Evolutionary conservation across 345 rosid genomes (phyloP).

Genomic region (Laguncularia racemosa): DNA sequence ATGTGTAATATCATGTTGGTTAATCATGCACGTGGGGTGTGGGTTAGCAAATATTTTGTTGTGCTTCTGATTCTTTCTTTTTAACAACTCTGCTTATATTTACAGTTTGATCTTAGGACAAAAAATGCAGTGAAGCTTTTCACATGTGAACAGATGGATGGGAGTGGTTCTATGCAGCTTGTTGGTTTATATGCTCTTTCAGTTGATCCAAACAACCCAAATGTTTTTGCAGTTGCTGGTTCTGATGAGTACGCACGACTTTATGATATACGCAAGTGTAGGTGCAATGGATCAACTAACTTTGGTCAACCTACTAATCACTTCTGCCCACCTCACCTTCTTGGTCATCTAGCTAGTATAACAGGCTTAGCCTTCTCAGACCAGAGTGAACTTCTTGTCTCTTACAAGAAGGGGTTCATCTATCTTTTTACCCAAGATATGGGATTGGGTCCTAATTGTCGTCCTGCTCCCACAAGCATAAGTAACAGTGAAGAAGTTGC

Average conservation of each 20-base stretch:
- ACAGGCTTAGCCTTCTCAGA: conserved; percentile 89
- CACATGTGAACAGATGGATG: conserved; percentile 41
- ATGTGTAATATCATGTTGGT: no score
- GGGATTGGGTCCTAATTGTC: conserved; percentile 66
- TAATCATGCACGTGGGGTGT: no score
- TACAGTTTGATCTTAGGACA: conserved; percentile 87
- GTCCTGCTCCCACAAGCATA: conserved; percentile 7
- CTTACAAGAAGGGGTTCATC: conserved; percentile 68
- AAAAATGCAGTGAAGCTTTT: conserved; percentile 55
- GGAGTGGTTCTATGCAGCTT: conserved; percentile 27
- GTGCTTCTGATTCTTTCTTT: no score
- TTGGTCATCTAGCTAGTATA: conserved; percentile 49
- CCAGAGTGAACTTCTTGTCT: conserved; percentile 85
- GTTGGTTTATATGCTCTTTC: conserved; percentile 61
- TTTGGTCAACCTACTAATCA: conserved; percentile 45
- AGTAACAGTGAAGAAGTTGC: conserved; percentile 16
- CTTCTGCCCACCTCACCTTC: conserved; percentile 70
- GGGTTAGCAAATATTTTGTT: no score
- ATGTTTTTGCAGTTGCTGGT: conserved; percentile 78
- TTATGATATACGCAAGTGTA: conserved; percentile 70
- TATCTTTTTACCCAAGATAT: conserved; percentile 64
- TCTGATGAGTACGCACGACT: conserved; percentile 70
- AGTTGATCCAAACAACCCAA: conserved; percentile 74
- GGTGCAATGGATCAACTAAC: conserved; percentile 46
- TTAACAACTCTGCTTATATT: no score